Percentiles rank a stretch among this genome's conserved stretches.
Evolutionary conservation across 306 rosid genomes (phyloP).

Genomic region (Hippophae tibetana): DNA sequence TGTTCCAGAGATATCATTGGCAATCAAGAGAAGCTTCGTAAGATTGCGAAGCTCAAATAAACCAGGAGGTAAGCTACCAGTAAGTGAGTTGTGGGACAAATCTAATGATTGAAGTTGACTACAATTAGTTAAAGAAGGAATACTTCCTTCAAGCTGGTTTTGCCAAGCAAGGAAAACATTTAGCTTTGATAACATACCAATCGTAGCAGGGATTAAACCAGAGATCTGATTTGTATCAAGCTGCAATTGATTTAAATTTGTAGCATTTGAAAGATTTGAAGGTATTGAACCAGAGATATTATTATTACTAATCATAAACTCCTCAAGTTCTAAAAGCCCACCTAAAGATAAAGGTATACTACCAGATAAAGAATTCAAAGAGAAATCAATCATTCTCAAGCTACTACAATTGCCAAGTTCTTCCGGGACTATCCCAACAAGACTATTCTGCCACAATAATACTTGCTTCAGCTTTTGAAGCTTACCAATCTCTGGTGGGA

Average conservation of each 20-base stretch:
- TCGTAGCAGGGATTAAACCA: constrained; percentile 73
- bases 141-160: constrained; percentile 88
- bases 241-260: constrained; percentile 61
- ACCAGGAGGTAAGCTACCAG: constrained; percentile 63
- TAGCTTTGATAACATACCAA: constrained; percentile 56
- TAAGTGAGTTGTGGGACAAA: constrained; percentile 70
- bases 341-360: constrained; percentile 67
- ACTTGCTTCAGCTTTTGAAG: constrained; percentile 65
- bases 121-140: constrained; percentile 64
- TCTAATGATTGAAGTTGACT: constrained; percentile 61
- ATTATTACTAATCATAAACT: constrained; percentile 83
- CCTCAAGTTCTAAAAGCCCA: constrained; percentile 44
- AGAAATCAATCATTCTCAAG: constrained; percentile 73
- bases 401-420: constrained; percentile 76
- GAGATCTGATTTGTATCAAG: constrained; percentile 86
- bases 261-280: constrained; percentile 52
- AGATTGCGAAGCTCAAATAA: constrained; percentile 73
- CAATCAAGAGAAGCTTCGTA: constrained; percentile 69
- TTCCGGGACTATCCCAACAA: constrained; percentile 63
- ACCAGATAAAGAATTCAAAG: constrained; percentile 78
- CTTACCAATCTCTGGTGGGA: constrained; percentile 72
- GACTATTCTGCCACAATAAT: constrained; percentile 76
- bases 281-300: constrained; percentile 89
- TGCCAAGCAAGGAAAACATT: constrained; percentile 78
- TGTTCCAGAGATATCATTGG: constrained; percentile 79